Evolutionary conservation across 2,329 filamentous ascomycete species (phyloP), one percentile per base, ranked within the genome.

Genomic region (Alternaria novae-zelandiae): DNA sequence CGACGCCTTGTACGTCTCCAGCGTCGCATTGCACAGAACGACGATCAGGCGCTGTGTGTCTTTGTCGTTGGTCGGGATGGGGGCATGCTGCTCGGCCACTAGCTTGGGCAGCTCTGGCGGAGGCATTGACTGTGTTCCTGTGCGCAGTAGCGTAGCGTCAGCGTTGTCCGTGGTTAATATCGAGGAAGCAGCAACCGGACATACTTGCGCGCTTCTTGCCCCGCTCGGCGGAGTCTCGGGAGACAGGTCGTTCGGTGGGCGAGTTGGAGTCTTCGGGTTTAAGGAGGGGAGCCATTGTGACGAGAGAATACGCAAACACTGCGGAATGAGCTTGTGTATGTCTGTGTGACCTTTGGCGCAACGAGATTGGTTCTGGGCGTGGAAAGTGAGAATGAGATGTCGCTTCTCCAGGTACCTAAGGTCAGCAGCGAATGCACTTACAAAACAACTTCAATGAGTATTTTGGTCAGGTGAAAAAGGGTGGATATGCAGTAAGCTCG

Each of bases 1-100:
- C 20, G 92, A 91, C 1, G 96, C 92, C 80, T 96, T 96, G 86
- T 97, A 98, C 1, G 96, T 99, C 82, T 99, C 96, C 71, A 99
- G 89, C 75, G 94, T 97, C 67, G 96, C 96, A 86, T 98, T 97
- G 70, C 94, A 97, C 54, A 99, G 88, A 44, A 99, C 94, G 58
- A 99, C 96, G 70, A 99, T 97, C 70, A 99, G 85, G 61, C 96
- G 88, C 81, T 95, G 90, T 13, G 92, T 91, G 81, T 97, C 91
- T 82, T 97, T 97, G 82, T 99, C 96, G 73, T 87, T 91, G 15
- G 90, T 84, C 11, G 94, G 84, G 69, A 99, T 97, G 25, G 95
- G 90, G 12, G 89, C 86, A 77, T 96, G 91, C 80, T 98, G 95
- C 81, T 98, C 95, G 45, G 96, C 95, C 50, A 97, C 93, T 55